Evolutionary conservation across 2,329 filamentous ascomycete genomes (phyloP).

Genomic region (Xylogone sp.): DNA sequence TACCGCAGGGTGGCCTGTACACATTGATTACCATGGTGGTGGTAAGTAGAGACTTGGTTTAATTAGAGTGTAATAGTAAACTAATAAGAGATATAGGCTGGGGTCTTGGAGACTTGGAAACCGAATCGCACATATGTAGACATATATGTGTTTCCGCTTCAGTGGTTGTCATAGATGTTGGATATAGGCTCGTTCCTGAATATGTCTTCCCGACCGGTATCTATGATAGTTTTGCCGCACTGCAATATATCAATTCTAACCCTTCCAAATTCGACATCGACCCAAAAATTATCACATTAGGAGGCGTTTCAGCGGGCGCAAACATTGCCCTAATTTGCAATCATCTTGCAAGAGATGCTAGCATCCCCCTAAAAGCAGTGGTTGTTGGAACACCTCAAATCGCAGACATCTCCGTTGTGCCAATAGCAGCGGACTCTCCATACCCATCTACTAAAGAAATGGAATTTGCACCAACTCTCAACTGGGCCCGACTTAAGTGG

Average conservation of each 20-base stretch:
- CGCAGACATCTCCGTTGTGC: constrained; percentile 40
- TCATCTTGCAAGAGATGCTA: constrained; percentile 37
- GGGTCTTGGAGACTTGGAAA: constrained; percentile 46
- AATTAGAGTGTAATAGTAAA: too few relatives aligned
- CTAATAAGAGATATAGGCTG: constrained; percentile 26
- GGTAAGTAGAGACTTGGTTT: constrained; percentile 1
- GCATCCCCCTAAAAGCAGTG: constrained; percentile 34
- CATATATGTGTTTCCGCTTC: constrained; percentile 40
- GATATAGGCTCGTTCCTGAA: constrained; percentile 49
- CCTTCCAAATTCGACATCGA: constrained; percentile 34
- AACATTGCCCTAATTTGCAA: constrained; percentile 34
- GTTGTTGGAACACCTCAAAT: constrained; percentile 51
- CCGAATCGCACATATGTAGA: constrained; percentile 44
- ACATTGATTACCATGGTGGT: constrained; percentile 47
- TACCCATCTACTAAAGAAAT: constrained; percentile 38
- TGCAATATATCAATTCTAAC: constrained; percentile 32
- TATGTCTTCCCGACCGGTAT: constrained; percentile 43
- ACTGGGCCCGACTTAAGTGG: constrained; percentile 39
- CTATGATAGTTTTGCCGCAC: constrained; percentile 41
- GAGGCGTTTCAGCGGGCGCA: constrained; percentile 43
- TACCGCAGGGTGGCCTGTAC: constrained; percentile 36
- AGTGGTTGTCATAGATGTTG: constrained; percentile 46
- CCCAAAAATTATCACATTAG: constrained; percentile 36
- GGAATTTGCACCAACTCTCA: constrained; percentile 38
- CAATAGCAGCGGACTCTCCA: constrained; percentile 32